Base-by-base conservation (phyloP, 1,139 yeast species). In the Ogataea hybrid region DNA sequence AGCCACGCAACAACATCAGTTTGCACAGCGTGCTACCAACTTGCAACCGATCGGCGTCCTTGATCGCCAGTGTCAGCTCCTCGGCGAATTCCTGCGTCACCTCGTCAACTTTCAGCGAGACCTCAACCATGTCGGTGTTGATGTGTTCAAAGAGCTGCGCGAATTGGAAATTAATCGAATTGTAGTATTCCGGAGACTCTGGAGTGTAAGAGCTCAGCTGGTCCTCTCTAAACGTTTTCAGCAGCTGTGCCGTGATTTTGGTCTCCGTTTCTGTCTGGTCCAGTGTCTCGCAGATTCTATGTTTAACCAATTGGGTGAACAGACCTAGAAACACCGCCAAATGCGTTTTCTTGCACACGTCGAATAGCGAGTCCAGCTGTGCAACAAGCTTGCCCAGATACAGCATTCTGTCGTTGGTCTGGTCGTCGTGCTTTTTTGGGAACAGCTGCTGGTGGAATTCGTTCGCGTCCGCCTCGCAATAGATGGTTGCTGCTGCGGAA, bases 401-500 rank as follows among this genome's bases (percentile, higher is more conserved):
- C 31, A 45, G 49, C 27, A 43, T 47, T 17, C 43, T 41, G 25
- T 52, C 54, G 16, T 41, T 30, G 8, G 35, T 39, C 6, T 38
- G 44, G n/a, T 32, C 50, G 10, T 49, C 49, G 35, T 14, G 48
- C 23, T 33, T 46, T 28, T 43, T 46, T 8, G 54, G 49, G 28
- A 55, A 43, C 21, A 56, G 23, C 3, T 32, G 23, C 25, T 39
- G 50, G 32, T 42, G 44, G 32, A 51, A 50, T 18, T 42, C 46
- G 34, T 49, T 54, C 1, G 43, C 30, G 1, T 33, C 31, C 3
- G 52, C 55, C 29, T 49, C 44, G 6, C 49, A 33, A 34, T 52
- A 57, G 8, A 61, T 47, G 8, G 55, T 33, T 5, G 54, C 35
- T 11, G 60, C 52, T 5, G 70, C 71, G 43, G 55, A 54, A 1